Evolutionary conservation across 176 grass and related monocot species (phyloP).

Genomic region (Carex littledalei): DNA sequence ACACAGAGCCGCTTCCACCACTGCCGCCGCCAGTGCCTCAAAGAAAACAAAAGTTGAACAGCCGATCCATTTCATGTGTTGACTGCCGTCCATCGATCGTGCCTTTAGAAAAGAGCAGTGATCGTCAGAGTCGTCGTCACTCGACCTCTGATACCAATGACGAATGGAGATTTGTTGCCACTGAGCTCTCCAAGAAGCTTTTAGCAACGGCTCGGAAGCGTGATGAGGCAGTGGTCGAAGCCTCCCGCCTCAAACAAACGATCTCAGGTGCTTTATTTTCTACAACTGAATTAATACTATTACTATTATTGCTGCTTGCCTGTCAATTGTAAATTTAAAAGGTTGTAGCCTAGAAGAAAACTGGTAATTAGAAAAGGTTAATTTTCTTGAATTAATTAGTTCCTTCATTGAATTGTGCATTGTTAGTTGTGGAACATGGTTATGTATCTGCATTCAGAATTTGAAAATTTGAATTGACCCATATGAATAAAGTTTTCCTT

Average conservation of each 20-base stretch:
- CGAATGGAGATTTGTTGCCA: conserved; percentile 10
- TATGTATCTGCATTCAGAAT: no score
- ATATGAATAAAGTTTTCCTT: not conserved
- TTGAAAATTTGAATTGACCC: no score
- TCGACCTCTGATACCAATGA: not conserved
- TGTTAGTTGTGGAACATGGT: not conserved
- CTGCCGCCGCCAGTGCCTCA: not conserved
- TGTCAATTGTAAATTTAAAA: not conserved
- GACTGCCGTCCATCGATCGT: conserved; percentile 4
- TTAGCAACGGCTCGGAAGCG: conserved; percentile 11
- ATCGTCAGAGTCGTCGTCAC: not conserved
- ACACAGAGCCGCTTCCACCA: not conserved
- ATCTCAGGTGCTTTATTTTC: conserved; percentile 6
- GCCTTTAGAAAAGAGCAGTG: conserved; percentile 1
- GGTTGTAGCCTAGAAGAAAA: not conserved
- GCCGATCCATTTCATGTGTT: conserved; percentile 1
- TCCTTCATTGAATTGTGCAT: not conserved
- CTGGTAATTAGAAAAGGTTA: not conserved
- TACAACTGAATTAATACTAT: not conserved
- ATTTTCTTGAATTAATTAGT: not conserved
- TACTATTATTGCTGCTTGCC: not conserved
- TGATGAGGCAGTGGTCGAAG: conserved; percentile 19
- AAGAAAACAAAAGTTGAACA: not conserved
- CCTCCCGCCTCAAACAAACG: not conserved
- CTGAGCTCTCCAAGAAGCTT: conserved; percentile 25